phyloP scores from a whole-genome alignment of 306 rosid species.

The Dryas alaskensis region DNA sequence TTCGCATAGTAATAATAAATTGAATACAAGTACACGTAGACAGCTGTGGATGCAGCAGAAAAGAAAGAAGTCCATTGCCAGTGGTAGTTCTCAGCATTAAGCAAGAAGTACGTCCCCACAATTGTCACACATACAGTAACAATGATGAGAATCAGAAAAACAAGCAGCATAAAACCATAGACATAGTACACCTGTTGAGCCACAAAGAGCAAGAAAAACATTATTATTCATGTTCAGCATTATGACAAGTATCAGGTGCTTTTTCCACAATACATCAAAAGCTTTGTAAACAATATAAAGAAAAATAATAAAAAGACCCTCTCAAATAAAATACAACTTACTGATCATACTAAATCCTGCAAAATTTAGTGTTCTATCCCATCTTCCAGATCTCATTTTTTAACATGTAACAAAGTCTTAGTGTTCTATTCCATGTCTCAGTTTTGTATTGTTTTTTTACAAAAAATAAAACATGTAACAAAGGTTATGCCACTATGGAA shows the following conservation, averaged over 20 bases:
- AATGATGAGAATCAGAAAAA: slow-evolving; percentile 82
- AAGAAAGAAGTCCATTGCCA: slow-evolving; percentile 99
- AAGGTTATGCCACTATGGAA: neutral
- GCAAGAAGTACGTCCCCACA: slow-evolving; percentile 95
- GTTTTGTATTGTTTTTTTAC: no score
- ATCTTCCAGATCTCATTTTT: neutral
- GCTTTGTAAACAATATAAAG: neutral
- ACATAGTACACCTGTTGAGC: slow-evolving; percentile 93
- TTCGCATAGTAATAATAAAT: slow-evolving; percentile 91
- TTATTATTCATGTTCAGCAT: slow-evolving; percentile 20
- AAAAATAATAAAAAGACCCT: no score
- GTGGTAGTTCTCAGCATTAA: slow-evolving; percentile 99
- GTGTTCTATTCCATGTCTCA: no score
- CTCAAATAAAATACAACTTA: neutral
- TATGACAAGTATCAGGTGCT: neutral
- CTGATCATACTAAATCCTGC: neutral
- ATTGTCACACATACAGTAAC: slow-evolving; percentile 98
- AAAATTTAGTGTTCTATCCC: neutral
- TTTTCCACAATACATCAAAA: neutral
- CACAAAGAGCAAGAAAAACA: slow-evolving; percentile 29
- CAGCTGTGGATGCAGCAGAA: slow-evolving; percentile 99
- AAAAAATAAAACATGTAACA: no score
- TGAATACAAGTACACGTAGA: slow-evolving; percentile 89
- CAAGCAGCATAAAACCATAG: slow-evolving; percentile 97
- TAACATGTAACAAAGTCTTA: neutral